These are phyloP conservation scores for Solanum hybrid DNA, from an alignment of 305 asterid species.

Conservation along the genomic window DNA sequence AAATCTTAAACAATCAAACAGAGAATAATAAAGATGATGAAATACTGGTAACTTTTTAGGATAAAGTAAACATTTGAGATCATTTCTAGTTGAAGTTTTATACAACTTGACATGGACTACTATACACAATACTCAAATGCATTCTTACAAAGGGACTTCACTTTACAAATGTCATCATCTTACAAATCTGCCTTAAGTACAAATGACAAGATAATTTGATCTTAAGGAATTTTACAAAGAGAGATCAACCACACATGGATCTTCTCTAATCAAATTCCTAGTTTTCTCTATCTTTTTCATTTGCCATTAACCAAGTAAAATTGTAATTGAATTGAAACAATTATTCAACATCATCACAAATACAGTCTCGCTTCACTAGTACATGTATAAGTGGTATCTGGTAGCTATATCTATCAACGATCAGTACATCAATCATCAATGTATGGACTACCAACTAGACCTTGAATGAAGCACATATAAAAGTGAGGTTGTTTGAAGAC, in stretches of 20 bases:
- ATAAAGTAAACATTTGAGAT: background rate
- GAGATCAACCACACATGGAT: background rate
- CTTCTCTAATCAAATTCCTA: background rate
- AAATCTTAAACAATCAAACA: background rate
- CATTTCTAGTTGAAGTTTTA: background rate
- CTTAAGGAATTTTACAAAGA: background rate
- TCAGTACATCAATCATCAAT: background rate
- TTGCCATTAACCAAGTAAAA: background rate
- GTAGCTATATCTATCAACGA: background rate
- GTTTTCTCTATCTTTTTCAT: background rate
- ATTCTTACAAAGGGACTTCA: background rate
- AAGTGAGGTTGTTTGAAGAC: constrained; percentile 10
- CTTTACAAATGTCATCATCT: background rate
- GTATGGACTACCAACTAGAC: background rate
- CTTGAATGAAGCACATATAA: background rate
- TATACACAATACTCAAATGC: background rate
- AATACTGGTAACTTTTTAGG: background rate
- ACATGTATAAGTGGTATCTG: background rate
- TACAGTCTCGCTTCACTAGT: background rate
- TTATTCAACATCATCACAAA: background rate
- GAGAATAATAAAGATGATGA: background rate
- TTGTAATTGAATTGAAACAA: background rate
- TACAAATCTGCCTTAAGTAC: background rate
- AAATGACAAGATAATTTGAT: background rate
- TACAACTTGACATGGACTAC: background rate